These are phyloP conservation scores for Pyropia haitanensis DNA, from an alignment of 23 red algal species.

Conservation along the genomic window DNA sequence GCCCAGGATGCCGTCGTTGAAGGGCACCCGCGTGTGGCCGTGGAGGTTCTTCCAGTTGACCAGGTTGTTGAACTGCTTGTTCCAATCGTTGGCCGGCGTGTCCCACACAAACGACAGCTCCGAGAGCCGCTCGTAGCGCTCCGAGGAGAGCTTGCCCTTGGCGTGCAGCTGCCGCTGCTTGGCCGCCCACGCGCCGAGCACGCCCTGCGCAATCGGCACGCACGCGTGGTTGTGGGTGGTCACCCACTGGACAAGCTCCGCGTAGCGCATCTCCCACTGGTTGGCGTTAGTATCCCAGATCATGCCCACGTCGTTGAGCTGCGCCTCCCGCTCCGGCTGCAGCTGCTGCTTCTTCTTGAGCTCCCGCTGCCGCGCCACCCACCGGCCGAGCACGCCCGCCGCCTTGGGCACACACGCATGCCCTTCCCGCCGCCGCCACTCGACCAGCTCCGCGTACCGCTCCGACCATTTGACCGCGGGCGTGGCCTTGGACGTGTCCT, in stretches of 20 bases:
- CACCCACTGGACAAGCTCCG: constrained; percentile 14
- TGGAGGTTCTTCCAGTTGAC: constrained; percentile 8
- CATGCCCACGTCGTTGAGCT: constrained; percentile 20
- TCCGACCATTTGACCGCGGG: constrained; percentile 6
- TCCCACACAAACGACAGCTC: constrained; percentile 31
- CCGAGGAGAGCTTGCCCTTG: constrained; percentile 20
- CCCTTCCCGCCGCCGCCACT: constrained; percentile 8
- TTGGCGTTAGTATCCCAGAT: constrained; percentile 47
- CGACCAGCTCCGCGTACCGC: constrained; percentile 20
- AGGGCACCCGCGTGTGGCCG: constrained; percentile 33
- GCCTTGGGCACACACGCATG: constrained; percentile 44
- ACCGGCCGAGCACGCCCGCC: constrained; percentile 25
- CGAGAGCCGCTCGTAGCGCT: constrained; percentile 20
- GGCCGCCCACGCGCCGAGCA: constrained; percentile 44
- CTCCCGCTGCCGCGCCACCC: constrained; percentile 44
- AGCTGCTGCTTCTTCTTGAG: constrained; percentile 37
- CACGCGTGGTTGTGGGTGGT: constrained; percentile 15
- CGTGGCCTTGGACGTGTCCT: too few relatives aligned
- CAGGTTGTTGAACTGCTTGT: constrained; percentile 35
- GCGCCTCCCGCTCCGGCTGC: constrained; percentile 6
- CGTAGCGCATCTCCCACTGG: constrained; percentile 25
- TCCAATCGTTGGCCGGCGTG: constrained; percentile 36
- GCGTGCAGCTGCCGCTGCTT: constrained; percentile 23
- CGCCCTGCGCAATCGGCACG: constrained; percentile 30
- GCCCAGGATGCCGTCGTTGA: constrained; percentile 26